Conservation (phyloP, 768 basidiomycete genomes). For the Paxillus rubicundulus region DNA sequence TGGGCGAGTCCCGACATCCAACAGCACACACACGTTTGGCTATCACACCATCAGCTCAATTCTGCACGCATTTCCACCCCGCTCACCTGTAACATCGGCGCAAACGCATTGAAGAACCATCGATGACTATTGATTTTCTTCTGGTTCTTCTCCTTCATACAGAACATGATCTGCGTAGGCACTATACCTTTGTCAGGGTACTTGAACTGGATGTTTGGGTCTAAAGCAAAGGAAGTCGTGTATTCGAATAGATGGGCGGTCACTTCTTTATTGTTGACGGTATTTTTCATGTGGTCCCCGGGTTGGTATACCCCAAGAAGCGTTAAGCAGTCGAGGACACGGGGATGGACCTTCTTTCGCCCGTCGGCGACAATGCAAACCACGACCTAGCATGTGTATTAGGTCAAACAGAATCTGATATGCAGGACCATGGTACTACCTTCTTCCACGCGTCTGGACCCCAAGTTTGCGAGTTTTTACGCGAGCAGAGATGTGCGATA, state of each 20-base stretch:
- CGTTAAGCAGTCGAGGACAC: conserved; percentile 85
- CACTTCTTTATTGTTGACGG: conserved; percentile 70
- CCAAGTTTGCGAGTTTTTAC: conserved; percentile 93
- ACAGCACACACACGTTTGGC: conserved; percentile 89
- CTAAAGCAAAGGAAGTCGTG: conserved; percentile 76
- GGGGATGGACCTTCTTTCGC: conserved; percentile 76
- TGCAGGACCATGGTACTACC: conserved; percentile 35
- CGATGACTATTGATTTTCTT: conserved; percentile 97
- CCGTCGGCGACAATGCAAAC: conserved; percentile 92
- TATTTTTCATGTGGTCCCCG: conserved; percentile 57
- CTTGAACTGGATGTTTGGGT: conserved; percentile 76
- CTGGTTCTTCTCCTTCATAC: conserved; percentile 90
- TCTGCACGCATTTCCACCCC: not conserved
- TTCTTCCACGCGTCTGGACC: conserved; percentile 97
- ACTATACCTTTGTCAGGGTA: conserved; percentile 92
- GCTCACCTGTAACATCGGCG: conserved; percentile 72
- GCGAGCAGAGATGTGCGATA: conserved; percentile 75
- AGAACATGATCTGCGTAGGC: conserved; percentile 92
- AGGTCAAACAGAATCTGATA: not conserved
- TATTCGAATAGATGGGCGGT: conserved; percentile 83
- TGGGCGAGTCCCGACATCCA: conserved; percentile 94
- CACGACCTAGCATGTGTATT: conserved; percentile 56
- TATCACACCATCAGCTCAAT: conserved; percentile 23
- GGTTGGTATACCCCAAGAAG: conserved; percentile 92
- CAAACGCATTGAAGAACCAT: conserved; percentile 98